Evolutionary conservation across 306 rosid genomes (phyloP), one percentile per base, ranked within the genome.

Genomic region (Crotalaria pallida): DNA sequence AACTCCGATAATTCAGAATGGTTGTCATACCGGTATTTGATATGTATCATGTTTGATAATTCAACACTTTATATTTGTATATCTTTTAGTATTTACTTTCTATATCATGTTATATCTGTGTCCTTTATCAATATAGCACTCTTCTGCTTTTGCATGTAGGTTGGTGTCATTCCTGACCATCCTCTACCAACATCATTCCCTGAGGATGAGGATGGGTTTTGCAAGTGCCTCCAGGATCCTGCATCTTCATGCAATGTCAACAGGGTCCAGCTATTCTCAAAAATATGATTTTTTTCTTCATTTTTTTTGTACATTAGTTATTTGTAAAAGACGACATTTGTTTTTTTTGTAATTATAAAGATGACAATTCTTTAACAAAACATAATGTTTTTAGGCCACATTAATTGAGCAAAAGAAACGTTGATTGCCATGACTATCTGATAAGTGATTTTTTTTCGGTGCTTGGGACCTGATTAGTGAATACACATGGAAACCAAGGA

Each of bases 121-220:
- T n/a, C n/a, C n/a, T n/a, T n/a, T n/a, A n/a, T n/a, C n/a, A n/a
- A n/a, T n/a, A n/a, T 4, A 26, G 8, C 47, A 33, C 17, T 9
- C 43, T 56, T 15, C 34, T 56, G 70, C 55, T 24, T 26, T 62
- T 71, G 17, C 31, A 15, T 74, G 59, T 70, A 93, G 98, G 91
- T 94, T 33, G 97, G 98, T 52, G 86, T 94, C 69, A 87, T 94
- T 72, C 98, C 98, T 36, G 97, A 94, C 72, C 92, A 91, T 82
- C 91, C 98, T 38, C 75, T 94, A 59, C 97, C 98, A 5, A 71
- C 75, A 62, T 72, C 88, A 56, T 94, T 94, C 75, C 97, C 98
- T 15, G 88, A 90, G 74, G 97, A 90, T 4, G 97, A 78, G 73
- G 97, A 90, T 45, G 82, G 84, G 17, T 85, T 94, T 74, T 90